Base-by-base conservation (phyloP, 2,329 filamentous ascomycete species). In the Fusarium caatingaense region DNA sequence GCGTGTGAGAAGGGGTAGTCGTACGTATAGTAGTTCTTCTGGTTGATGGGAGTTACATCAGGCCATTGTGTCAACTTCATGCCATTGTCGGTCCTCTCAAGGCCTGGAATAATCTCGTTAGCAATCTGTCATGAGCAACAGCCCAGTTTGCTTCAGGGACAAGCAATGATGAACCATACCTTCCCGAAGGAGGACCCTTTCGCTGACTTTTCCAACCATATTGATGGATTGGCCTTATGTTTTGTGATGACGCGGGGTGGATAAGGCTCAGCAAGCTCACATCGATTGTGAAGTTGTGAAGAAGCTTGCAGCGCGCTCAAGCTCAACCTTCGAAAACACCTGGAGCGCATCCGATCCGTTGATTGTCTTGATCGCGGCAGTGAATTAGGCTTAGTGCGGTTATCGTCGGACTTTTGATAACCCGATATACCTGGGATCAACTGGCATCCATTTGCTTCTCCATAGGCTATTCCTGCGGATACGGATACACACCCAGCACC, bases 21-120 rank as follows among this genome's bases (percentile, higher is more conserved):
- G 66, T 86, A 96, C 93, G 94, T 97, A 80, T 98, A 98, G 81
- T 99, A 99, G 81, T 99, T 99, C 84, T 99, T 99, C 81, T 99
- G 96, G 79, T 99, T 99, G 82, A 99, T 99, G 76, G 96, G 93
- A 45, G 89, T 87, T 61, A 97, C 90, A 77, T 96, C 92, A 12
- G 96, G 95, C 95, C 96, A 99, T 79, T 88, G 97, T 49, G 94
- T 93, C 78, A 96, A 89, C 78, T 94, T 96, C 91, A 99, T 95
- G 82, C 95, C 94, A 88, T 99, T 99, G 85, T 99, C 96, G 65
- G 96, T 98, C 78, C 95, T 89, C 83, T 97, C 93, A 71, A 99
- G 89, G 72, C 96, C 95, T 98, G 78, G 25, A 27, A 49, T 44
- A 45, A 57, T 41, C 34, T 62, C 32, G 73, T 78, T 70, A 77